Evolutionary conservation across 305 asterid species (phyloP).

Genomic region (Euphrasia arctica): DNA sequence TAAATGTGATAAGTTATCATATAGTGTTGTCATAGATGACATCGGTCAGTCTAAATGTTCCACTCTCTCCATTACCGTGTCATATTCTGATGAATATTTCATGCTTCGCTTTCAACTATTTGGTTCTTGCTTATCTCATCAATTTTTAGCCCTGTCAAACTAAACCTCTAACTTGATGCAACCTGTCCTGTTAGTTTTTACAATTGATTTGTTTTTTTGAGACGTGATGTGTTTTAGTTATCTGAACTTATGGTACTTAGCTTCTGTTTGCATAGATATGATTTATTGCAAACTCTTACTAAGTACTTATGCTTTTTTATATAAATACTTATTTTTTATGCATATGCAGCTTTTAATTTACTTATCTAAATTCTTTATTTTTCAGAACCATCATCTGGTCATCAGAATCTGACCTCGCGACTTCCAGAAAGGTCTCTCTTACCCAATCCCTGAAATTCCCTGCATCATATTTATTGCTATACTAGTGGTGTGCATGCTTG

Average conservation of each 20-base stretch:
- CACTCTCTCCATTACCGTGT: constrained; percentile 4
- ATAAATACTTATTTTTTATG: constrained; percentile 17
- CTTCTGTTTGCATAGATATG: constrained; percentile 19
- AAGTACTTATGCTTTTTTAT: constrained; percentile 15
- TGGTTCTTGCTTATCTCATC: constrained; percentile 20
- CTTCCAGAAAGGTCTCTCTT: constrained; percentile 83
- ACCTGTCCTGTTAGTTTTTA: constrained; percentile 18
- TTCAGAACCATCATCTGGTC: constrained; percentile 60
- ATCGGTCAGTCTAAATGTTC: constrained; percentile 52
- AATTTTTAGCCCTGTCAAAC: constrained; percentile 14
- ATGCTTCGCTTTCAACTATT: constrained; percentile 20
- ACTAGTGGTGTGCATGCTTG: constrained; percentile 20
- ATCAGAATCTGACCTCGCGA: constrained; percentile 73
- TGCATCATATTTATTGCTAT: background rate
- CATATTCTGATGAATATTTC: constrained; percentile 18
- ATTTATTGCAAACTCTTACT: background rate
- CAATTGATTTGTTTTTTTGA: background rate
- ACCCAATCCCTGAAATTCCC: constrained; percentile 5
- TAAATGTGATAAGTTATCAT: constrained; percentile 75
- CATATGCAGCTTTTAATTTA: constrained; percentile 19
- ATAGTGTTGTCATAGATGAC: constrained; percentile 67
- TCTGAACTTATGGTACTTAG: constrained; percentile 4
- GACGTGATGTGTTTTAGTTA: constrained; percentile 14
- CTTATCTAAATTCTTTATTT: constrained; percentile 27
- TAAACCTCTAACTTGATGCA: constrained; percentile 8